Base-by-base conservation (phyloP, 345 rosid species). In the Hibiscus mutabilis region DNA sequence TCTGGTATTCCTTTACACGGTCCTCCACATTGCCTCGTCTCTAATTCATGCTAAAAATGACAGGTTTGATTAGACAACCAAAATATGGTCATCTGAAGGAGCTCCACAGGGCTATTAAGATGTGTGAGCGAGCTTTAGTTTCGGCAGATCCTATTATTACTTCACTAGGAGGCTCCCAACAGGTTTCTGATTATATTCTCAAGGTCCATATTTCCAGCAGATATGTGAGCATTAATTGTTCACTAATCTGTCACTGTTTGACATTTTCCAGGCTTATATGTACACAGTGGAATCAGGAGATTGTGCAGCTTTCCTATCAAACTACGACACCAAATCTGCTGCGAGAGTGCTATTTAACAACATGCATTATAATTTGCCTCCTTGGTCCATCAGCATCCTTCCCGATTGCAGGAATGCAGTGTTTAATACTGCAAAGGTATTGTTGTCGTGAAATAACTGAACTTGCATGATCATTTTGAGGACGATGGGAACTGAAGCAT, bases 371-470 rank as follows among this genome's bases (percentile, higher is more conserved):
- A 96, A 92, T 83, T 82, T 96, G 73, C 99, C 98, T 69, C 98
- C 99, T 71, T 92, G 99, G 98, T 96, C 99, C 47, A 87, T 96
- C 82, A 96, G 98, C 74, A 86, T 96, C 74, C 97, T 96, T 73
- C 98, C 99, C 6, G 99, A 96, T 74, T 96, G 99, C 83, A 83
- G 97, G 74, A 96, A 96, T 74, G 97, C 86, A 2, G 97, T 92
- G 69, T 96, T 92, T 68, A 96, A 96, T 66, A 92, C 99, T 9
- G 99, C 98, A 56, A 96, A 96, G 94, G 99, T 91, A 42, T 87
- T 47, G 66, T 58, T 2, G 18, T 67, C 21, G 53, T 25, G 9
- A 70, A 35, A 22, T 21, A 33, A 24, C 24, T 27, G 29, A 64
- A 40, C 42, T 53, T 21, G 47, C 12, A 15, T 61, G 13, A 47